Evolutionary conservation across 306 rosid genomes (phyloP), one percentile per base, ranked within the genome.

Genomic region (Arachis hypogaea): DNA sequence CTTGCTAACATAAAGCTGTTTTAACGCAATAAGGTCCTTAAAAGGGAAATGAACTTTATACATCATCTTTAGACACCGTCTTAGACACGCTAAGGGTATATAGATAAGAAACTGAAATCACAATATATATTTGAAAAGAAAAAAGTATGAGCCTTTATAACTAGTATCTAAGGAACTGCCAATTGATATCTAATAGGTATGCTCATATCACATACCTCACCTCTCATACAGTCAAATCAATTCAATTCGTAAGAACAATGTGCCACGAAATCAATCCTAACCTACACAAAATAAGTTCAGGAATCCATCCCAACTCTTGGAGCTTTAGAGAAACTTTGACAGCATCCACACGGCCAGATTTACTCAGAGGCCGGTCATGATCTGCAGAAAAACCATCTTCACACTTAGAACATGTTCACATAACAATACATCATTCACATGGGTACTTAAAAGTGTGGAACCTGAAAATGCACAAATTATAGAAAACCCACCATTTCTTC

Each of bases 341-440:
- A 69, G 97, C 97, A 72, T 94, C 97, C 5, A 69, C 86, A 79
- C 80, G 61, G 63, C 98, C 98, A 2, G 90, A 82, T 84, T 78
- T 88, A 86, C 96, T 94, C 78, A 94, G 78, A 69, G 98, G 96
- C 57, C 98, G 92, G 74, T 94, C 97, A 54, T 94, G 98, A 81
- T 94, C 98, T 93, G 80, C 52, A 41, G 69, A 5, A 3, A n/a
- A n/a, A n/a, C 16, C 44, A 22, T 51, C 69, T 58, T 76, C 49
- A 52, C 67, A 52, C 46, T 73, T 11, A 16, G 28, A 55, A 36
- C 12, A 62, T 18, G 59, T 57, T 11, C 5, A 9, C 64, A 50
- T 59, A 62, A 29, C 65, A 29, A 7, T 36, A 38, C 68, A 61
- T 61, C 6, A 50, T 46, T n/a, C 59, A 62, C 67, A 54, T 9